Base-by-base conservation (phyloP, 441 rosid genomes). In the Populus hybrid region DNA sequence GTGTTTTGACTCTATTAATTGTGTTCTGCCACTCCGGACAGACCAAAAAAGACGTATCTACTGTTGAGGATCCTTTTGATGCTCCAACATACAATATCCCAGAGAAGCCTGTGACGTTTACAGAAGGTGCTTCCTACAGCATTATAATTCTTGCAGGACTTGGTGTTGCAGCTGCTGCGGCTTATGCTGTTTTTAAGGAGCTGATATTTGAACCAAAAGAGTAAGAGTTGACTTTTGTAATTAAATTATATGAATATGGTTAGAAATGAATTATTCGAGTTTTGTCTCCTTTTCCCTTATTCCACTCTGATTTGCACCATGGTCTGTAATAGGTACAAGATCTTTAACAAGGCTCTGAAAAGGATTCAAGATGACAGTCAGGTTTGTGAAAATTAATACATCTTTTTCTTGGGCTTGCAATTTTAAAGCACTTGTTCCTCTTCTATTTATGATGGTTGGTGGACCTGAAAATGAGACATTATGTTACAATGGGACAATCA, bases 41-140 rank as follows among this genome's bases (percentile, higher is more conserved):
- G 99, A 63, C 90, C 65, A 92, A 80, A 81, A 94, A 94, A 79
- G 97, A 94, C 21, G 79, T 93, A 75, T 86, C 95, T 26, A 95
- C 91, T n/a, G 87, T 90, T 70, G 98, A 94, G 76, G 97, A 95
- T 88, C 98, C 99, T 75, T 95, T 95, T 87, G 95, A 95, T 88
- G 86, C 97, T 83, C 97, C 97, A 14, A 94, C 99, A 2, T 94
- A 91, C 83, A 87, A 94, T 80, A 95, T 95, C 81, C 99, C 99
- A 7, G 95, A 92, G 81, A 94, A 92, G 81, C 99, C 97, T 1
- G 97, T 94, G 79, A 89, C 98, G 11, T 94, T 95, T 84, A 86
- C 93, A 0, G 97, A 95, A 84, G 99, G 98, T 38, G 97, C 98
- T 82, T 91, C 98, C 79, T 94, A 95, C 87, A 86, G 90, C 87